Base-by-base conservation (phyloP, 2,329 filamentous ascomycete genomes). In the Trichoderma citrinoviride region DNA sequence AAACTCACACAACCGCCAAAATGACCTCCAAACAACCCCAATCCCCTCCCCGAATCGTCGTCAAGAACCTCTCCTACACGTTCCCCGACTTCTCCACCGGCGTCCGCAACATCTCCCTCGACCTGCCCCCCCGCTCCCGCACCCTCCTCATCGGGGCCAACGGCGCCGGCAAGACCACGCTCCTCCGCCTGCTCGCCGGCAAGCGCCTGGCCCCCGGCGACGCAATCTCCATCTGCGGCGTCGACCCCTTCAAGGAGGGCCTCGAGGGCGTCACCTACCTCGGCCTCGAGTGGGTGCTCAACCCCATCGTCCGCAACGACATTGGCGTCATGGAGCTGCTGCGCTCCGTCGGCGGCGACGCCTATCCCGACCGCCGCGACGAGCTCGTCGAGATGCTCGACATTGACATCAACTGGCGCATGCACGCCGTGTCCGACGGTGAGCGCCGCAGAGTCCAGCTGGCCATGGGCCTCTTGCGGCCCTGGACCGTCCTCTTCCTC, bases 211-310 rank as follows among this genome's bases (percentile, higher is more conserved):
- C 94, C 1, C 94, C 95, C 0, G 80, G 81, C 61, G 81, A 85
- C 74, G 87, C 88, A 69, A 91, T 99, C 76, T 81, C 80, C 72
- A 89, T 99, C 67, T 90, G 87, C 55, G 92, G 91, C 68, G 87
- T 92, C 55, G 95, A 99, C 78, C 95, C 95, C 8, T 99, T 99
- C 85, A 90, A 92, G 76, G 85, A 93, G 41, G 87, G 89, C 12
- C 87, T 97, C 29, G 91, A 97, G 78, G 95, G 95, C 67, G 94
- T 99, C 37, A 98, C 94, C 23, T 99, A 99, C 78, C 90, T 99
- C 7, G 95, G 95, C 0, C 87, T 97, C 0, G 95, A 99, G 82
- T 99, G 95, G 95, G 95, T 98, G 3, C 85, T 99, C 10, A 98
- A 98, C 81, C 92, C 91, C 55, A 96, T 98, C 72, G 95, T 98